Evolutionary conservation across 163 green algal species (phyloP), one percentile per base, ranked within the genome.

Genomic region (Chloromonas sp.): DNA sequence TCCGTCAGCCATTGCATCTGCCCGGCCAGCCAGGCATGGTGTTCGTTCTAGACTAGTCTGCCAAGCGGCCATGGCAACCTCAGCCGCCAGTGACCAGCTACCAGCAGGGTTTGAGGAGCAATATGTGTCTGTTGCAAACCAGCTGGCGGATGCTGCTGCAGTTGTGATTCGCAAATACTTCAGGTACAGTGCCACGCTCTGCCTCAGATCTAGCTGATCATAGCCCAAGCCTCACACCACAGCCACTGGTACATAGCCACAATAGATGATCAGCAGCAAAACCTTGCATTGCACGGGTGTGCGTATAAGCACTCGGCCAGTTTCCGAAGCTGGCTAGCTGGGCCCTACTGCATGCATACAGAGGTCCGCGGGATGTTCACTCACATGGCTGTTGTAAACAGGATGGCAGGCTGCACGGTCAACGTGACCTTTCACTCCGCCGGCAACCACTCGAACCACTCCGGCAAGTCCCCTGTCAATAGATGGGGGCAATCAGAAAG

Each of bases 111-210:
- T 90, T 58, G 76, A 87, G 70, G 84, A 87, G 57, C 82, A 91
- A 0, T 90, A 87, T 62, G 81, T 91, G 0, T 81, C 84, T 3
- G 71, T 89, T 11, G 88, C 88, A 15, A 81, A 94, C 70, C 60
- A 86, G 61, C 84, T 96, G 13, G 93, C 94, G 0, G 92, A 96
- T 83, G 89, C 90, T 2, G 94, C 94, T 0, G 92, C 84, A 0
- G 62, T 71, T 1, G 84, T 96, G 15, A 94, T 90, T 0, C 71
- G 77, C 14, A 87, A 90, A 66, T 95, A 96, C 89, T 97, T 96
- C 86, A 89, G 91, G 85, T 88, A 76, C 1, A 1, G 81, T 78
- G 1, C 2, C 1, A 61, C 57, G 3, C 3, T 13, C 2, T 82
- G 2, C 2, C 36, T 5, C 36, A 2, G 3, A 82, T 15, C 57